These are phyloP conservation scores for Seiridium cupressi DNA, from an alignment of 2,329 filamentous ascomycete species.

Conservation along the genomic window DNA sequence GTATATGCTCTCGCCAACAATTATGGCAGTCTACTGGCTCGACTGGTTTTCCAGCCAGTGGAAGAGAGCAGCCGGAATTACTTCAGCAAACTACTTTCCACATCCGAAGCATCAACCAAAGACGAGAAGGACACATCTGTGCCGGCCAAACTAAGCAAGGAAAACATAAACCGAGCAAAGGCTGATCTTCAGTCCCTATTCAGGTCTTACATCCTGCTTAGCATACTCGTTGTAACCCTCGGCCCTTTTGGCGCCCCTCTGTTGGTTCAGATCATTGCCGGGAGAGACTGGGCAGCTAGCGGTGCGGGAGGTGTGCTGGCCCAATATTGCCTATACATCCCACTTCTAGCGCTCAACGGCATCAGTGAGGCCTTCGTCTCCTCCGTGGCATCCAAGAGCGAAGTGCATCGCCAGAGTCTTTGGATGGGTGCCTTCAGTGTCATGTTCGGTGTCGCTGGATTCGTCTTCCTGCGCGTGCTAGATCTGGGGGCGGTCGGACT, in stretches of 20 bases:
- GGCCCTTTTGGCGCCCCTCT: constrained; percentile 75
- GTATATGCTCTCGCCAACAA: constrained; percentile 92
- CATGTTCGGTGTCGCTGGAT: constrained; percentile 73
- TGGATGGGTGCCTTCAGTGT: constrained; percentile 85
- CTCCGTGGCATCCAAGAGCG: constrained; percentile 71
- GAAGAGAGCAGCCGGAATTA: constrained; percentile 91
- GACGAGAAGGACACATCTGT: neutral
- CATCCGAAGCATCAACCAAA: constrained; percentile 22
- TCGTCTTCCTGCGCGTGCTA: constrained; percentile 68
- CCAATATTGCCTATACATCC: constrained; percentile 89
- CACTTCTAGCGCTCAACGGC: constrained; percentile 87
- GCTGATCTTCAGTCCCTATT: constrained; percentile 63
- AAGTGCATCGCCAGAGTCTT: constrained; percentile 74
- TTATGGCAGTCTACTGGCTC: constrained; percentile 84
- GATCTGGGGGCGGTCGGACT: constrained; percentile 74
- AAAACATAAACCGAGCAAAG: constrained; percentile 38
- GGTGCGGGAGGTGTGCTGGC: constrained; percentile 73
- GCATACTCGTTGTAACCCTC: constrained; percentile 64
- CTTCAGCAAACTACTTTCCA: constrained; percentile 74
- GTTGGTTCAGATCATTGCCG: constrained; percentile 73
- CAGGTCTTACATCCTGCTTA: constrained; percentile 71
- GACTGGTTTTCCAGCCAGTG: constrained; percentile 89
- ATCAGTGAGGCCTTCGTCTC: constrained; percentile 91
- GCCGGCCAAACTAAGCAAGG: constrained; percentile 14
- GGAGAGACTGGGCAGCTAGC: constrained; percentile 70